Percentiles rank a stretch among this genome's conserved stretches.
These are phyloP conservation scores for Talaromyces sp. DNA, from an alignment of 2,329 filamentous ascomycete genomes.

Conservation along the genomic window DNA sequence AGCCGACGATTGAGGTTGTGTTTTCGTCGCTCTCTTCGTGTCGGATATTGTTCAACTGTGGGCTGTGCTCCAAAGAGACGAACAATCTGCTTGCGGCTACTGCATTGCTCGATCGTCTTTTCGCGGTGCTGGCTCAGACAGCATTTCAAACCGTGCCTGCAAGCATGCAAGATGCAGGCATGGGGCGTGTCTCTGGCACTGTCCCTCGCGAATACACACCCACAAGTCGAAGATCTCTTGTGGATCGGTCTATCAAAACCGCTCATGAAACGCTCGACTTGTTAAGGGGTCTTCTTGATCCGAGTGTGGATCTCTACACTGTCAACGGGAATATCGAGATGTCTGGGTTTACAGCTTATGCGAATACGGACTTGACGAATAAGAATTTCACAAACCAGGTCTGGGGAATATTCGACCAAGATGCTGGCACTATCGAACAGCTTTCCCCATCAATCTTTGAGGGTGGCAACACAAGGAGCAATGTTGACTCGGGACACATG, in stretches of 20 bases:
- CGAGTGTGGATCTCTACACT: not conserved
- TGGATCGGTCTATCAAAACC: not conserved
- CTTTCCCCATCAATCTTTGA: not conserved
- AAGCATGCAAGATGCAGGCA: no score
- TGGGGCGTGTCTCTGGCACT: not conserved
- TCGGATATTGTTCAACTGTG: slow-evolving; percentile 25
- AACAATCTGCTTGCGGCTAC: slow-evolving; percentile 22
- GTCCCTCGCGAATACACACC: not conserved
- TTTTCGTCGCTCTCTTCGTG: slow-evolving; percentile 24
- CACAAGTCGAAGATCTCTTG: not conserved
- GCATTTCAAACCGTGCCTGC: slow-evolving; percentile 9
- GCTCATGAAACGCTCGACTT: not conserved
- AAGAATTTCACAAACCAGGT: not conserved
- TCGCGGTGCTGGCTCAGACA: slow-evolving; percentile 28
- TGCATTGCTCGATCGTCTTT: slow-evolving; percentile 24
- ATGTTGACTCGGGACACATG: not conserved
- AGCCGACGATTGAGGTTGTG: slow-evolving; percentile 27
- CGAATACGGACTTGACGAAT: not conserved
- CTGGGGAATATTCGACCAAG: not conserved
- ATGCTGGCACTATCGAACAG: not conserved
- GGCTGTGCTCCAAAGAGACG: slow-evolving; percentile 24
- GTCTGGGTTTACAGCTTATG: not conserved
- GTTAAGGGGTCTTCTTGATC: not conserved
- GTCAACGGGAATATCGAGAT: not conserved
- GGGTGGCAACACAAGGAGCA: not conserved